Percentiles rank a stretch among this genome's conserved stretches.
Conservation (phyloP, 1,284 basidiomycete species). For the Trichosporon coremiiforme region DNA sequence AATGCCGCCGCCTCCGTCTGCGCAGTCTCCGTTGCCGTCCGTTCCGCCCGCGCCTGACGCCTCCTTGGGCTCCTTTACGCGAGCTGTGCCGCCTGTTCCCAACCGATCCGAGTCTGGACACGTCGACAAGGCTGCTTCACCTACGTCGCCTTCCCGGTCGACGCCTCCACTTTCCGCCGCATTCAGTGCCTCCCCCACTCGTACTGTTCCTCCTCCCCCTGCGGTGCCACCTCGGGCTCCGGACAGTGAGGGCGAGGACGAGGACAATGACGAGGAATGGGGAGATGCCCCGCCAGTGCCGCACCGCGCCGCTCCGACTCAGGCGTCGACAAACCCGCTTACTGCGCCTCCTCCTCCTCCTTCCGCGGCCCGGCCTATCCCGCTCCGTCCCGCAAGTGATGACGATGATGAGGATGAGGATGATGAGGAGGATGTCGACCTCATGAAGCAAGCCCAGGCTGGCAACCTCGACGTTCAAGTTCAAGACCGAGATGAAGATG, state of each 20-base stretch:
- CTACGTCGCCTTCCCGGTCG: background rate
- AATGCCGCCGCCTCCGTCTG: background rate
- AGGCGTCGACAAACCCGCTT: background rate
- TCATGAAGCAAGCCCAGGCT: conserved; percentile 34
- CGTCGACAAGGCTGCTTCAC: background rate
- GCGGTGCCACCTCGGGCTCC: conserved; percentile 30
- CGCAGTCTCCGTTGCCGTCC: background rate
- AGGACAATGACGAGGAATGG: conserved; percentile 37
- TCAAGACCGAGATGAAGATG: conserved; percentile 30
- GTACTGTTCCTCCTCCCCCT: background rate
- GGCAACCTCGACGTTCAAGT: conserved; percentile 29
- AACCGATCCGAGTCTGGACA: background rate
- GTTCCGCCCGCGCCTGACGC: background rate
- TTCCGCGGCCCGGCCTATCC: background rate
- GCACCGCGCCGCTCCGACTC: conserved; percentile 9
- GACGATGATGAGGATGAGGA: conserved; percentile 34
- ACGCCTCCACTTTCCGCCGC: background rate
- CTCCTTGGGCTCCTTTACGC: background rate
- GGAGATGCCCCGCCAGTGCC: conserved; percentile 22
- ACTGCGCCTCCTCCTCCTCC: background rate
- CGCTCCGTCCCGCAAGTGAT: conserved; percentile 30
- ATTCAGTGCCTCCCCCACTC: background rate
- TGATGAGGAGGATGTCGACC: conserved; percentile 42
- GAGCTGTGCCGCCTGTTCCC: background rate
- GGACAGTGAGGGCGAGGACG: conserved; percentile 37